phyloP scores from a whole-genome alignment of 208 protist genomes.

The Phytomonas sp. region DNA sequence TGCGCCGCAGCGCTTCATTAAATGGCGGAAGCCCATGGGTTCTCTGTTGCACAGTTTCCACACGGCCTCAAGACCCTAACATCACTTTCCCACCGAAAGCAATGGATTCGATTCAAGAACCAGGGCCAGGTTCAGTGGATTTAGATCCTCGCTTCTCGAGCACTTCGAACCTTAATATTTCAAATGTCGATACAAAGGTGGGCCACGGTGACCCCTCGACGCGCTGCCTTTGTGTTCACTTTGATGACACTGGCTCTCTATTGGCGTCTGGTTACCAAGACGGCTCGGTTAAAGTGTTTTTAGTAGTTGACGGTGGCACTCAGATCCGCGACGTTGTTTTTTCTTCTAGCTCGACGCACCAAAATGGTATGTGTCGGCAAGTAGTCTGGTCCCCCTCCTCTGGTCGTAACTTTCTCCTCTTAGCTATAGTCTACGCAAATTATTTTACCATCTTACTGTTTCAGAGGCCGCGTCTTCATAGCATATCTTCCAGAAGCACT shows the following conservation, averaged over 20 bases:
- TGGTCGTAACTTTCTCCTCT: slow-evolving; percentile 68
- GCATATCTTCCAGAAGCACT: neutral
- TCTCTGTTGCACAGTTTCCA: neutral
- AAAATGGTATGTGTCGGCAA: slow-evolving; percentile 23
- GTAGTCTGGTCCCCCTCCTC: slow-evolving; percentile 67
- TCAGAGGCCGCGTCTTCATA: slow-evolving; percentile 25
- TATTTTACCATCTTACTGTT: slow-evolving; percentile 56
- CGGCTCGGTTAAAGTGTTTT: slow-evolving; percentile 45
- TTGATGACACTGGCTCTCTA: slow-evolving; percentile 56
- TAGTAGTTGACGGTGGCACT: slow-evolving; percentile 27
- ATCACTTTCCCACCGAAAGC: neutral
- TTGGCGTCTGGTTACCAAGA: slow-evolving; percentile 46
- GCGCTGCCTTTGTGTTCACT: slow-evolving; percentile 30
- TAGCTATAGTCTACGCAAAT: slow-evolving; percentile 45
- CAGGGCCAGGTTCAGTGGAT: neutral
- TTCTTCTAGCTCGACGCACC: slow-evolving; percentile 1
- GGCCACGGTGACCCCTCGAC: neutral
- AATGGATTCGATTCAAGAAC: neutral
- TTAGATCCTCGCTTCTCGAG: neutral
- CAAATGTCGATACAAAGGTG: neutral
- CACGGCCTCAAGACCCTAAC: neutral
- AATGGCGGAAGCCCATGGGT: neutral
- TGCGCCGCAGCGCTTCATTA: neutral
- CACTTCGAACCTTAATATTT: neutral
- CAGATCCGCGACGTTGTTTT: slow-evolving; percentile 26